phyloP scores from a whole-genome alignment of 805 yeast species.

The Tetrapisispora pingtungensis region DNA sequence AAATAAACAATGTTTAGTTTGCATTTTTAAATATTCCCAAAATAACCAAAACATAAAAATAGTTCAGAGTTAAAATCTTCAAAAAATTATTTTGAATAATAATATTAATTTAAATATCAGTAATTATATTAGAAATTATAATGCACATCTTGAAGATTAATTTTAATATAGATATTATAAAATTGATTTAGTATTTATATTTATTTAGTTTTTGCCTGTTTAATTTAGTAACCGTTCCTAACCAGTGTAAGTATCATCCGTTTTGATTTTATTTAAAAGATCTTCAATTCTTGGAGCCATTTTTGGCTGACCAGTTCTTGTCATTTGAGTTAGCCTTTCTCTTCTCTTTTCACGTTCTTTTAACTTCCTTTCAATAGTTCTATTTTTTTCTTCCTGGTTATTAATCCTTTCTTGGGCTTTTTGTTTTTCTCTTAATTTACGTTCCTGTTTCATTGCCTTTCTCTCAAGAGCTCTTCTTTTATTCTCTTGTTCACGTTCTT shows the following conservation, averaged over 20 bases:
- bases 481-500: conserved; percentile 15
- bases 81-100: too few relatives aligned
- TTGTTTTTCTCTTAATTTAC: conserved; percentile 26
- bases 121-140: too few relatives aligned
- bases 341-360: conserved; percentile 36
- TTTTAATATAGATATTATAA: not conserved
- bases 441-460: conserved; percentile 30
- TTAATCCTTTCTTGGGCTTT: conserved; percentile 33
- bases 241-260: conserved; percentile 31
- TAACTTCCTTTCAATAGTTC: conserved; percentile 31
- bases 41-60: too few relatives aligned
- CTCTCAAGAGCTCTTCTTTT: conserved; percentile 26
- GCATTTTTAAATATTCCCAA: not conserved
- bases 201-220: too few relatives aligned
- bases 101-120: not conserved
- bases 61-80: too few relatives aligned
- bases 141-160: too few relatives aligned
- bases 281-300: conserved; percentile 84
- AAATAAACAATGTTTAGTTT: not conserved
- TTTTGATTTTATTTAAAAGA: conserved; percentile 65
- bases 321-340: conserved; percentile 40
- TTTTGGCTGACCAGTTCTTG: conserved; percentile 73
- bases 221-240: not conserved
- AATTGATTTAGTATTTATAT: too few relatives aligned
- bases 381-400: conserved; percentile 31